Conservation (phyloP, 1,284 basidiomycete genomes). For the Exobasidium cylindrosporum region DNA sequence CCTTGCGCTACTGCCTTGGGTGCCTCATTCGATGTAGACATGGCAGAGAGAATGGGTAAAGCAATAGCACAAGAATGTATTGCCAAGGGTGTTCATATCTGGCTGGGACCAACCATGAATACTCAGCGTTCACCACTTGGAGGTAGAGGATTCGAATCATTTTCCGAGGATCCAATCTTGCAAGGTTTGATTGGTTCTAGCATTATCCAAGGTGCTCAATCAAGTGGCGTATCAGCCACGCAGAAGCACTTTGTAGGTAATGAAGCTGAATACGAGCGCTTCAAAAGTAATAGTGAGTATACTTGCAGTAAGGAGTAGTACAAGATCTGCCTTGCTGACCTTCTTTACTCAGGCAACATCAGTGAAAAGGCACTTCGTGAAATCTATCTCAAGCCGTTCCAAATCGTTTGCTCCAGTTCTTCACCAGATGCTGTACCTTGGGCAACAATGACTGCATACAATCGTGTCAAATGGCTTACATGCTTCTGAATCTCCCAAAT, state of each 20-base stretch:
- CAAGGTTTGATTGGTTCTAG: background rate
- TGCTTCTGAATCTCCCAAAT: slow-evolving; percentile 66
- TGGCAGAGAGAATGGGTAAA: background rate
- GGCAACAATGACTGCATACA: slow-evolving; percentile 19
- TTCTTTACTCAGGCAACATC: background rate
- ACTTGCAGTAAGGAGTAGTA: background rate
- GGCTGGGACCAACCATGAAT: slow-evolving; percentile 13
- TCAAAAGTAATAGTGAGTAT: background rate
- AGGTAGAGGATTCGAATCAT: slow-evolving; percentile 11
- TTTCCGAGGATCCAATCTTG: slow-evolving; percentile 13
- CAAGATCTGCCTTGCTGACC: background rate
- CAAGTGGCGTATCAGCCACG: background rate
- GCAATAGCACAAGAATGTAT: background rate
- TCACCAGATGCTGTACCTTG: background rate
- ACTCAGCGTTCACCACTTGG: background rate
- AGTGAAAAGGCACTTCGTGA: background rate
- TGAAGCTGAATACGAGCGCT: background rate
- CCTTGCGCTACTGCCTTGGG: slow-evolving; percentile 13
- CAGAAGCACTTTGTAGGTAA: slow-evolving; percentile 11
- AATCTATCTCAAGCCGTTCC: slow-evolving; percentile 3
- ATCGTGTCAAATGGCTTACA: slow-evolving; percentile 66
- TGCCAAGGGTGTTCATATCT: background rate
- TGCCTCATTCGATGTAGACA: slow-evolving; percentile 6
- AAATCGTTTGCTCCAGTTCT: background rate
- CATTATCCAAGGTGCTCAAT: background rate